Evolutionary conservation across 768 basidiomycete species (phyloP), one percentile per base, ranked within the genome.

Genomic region (Phylloporus sp.): DNA sequence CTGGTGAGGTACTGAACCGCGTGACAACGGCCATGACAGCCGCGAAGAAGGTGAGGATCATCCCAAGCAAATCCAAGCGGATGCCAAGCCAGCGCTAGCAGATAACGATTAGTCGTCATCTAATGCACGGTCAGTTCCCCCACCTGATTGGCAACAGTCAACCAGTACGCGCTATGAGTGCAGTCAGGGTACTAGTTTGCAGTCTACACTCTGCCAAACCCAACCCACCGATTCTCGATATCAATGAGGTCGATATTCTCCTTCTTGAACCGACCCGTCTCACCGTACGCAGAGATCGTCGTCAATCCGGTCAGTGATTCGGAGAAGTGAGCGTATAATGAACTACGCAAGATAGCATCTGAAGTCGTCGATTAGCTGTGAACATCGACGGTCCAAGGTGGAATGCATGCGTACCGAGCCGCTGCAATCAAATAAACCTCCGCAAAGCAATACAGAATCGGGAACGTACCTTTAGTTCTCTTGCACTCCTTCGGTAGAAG

Each of bases 271-370:
- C 92, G 77, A 3, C 81, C 72, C 4, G 76, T 63, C 61, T 90
- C 93, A 10, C 84, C 83, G 50, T 95, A 96, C 0, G 91, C 90
- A 23, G 91, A 81, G 42, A 95, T 92, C 8, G 90, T 93, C 1
- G 87, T 77, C 31, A 95, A 66, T 15, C 94, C 94, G 10, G 85
- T 84, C 10, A 96, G 71, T 23, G 86, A 88, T 69, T 96, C 93
- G 3, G 90, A 89, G 67, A 96, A 96, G 60, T 94, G 91, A 1
- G 90, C 84, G 62, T 96, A 96, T 15, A 97, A 68, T 0, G 85
- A 83, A 0, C 88, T 87, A 22, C 92, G 81, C 23, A 96, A 65
- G n/a, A 95, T 75, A 21, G 90, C 82, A 69, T 95, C 90, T 80
- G 51, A 21, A 26, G 28, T 23, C 18, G 13, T 11, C 32, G 4